Percentiles rank a stretch among this genome's conserved stretches.
Conservation (phyloP, 2,329 filamentous ascomycete genomes). For the Aspergillus sp. region DNA sequence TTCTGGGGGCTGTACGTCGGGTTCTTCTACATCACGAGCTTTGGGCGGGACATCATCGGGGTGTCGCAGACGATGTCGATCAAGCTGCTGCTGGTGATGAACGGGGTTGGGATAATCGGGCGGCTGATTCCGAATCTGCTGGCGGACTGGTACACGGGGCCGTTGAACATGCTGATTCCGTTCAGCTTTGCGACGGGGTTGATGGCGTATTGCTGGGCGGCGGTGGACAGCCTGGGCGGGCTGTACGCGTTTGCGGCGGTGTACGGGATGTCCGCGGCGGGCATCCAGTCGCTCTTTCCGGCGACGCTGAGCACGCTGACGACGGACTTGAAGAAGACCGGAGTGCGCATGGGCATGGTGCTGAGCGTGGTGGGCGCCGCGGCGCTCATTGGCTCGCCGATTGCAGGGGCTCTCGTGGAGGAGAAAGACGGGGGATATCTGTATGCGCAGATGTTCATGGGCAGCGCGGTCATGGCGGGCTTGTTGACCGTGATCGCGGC, state of each 20-base stretch:
- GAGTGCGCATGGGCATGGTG: constrained; percentile 50
- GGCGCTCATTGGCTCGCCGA: constrained; percentile 45
- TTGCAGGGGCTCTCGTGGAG: constrained; percentile 45
- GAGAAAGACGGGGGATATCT: constrained; percentile 37
- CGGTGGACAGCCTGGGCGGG: constrained; percentile 39
- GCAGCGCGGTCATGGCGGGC: constrained; percentile 36
- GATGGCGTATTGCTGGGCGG: constrained; percentile 49
- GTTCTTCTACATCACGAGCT: constrained; percentile 41
- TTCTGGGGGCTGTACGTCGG: constrained; percentile 48
- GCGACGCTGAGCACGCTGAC: constrained; percentile 50
- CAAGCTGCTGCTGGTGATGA: constrained; percentile 55
- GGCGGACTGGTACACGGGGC: constrained; percentile 49
- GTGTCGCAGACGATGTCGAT: constrained; percentile 41
- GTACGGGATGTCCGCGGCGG: constrained; percentile 56
- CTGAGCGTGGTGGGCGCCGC: constrained; percentile 47
- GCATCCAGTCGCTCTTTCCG: constrained; percentile 58
- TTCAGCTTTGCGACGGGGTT: constrained; percentile 34
- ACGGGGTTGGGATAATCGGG: constrained; percentile 51
- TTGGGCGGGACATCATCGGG: constrained; percentile 30
- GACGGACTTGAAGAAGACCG: constrained; percentile 43
- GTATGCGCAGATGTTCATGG: constrained; percentile 46
- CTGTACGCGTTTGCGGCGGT: constrained; percentile 55
- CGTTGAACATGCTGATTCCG: constrained; percentile 53
- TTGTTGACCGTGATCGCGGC: constrained; percentile 33
- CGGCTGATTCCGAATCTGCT: constrained; percentile 50